A percentile compares a stretch with the other conserved stretches of the same genome.
phyloP scores from a whole-genome alignment of 1,284 basidiomycete genomes.

The Cystobasidiaceae sp. region DNA sequence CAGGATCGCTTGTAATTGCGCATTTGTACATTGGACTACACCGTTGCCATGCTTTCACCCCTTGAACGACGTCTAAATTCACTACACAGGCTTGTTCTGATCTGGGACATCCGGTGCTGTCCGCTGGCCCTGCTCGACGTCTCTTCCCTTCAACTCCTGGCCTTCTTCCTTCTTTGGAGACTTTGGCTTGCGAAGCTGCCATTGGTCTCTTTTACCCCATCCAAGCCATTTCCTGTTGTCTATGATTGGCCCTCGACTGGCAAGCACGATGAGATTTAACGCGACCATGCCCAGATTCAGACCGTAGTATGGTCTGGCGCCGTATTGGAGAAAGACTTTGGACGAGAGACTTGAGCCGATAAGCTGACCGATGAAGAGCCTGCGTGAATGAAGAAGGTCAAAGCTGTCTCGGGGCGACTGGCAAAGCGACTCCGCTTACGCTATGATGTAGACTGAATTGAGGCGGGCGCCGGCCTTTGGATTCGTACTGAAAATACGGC shows the following conservation, averaged over 20 bases:
- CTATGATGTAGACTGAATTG: constrained; percentile 60
- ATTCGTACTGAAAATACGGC: constrained; percentile 52
- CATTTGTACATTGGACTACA: no score
- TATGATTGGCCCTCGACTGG: constrained; percentile 6
- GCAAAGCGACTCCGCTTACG: constrained; percentile 40
- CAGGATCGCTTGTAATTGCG: no score
- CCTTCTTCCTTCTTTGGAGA: background rate
- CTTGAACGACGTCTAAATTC: no score
- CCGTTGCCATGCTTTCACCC: no score
- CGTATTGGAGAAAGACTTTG: constrained; percentile 12
- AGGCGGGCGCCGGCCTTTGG: constrained; percentile 57
- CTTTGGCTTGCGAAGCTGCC: constrained; percentile 13
- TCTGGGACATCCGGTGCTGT: background rate
- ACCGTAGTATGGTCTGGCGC: constrained; percentile 12
- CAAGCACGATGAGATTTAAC: background rate
- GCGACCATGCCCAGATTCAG: constrained; percentile 10
- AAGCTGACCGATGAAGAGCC: constrained; percentile 26
- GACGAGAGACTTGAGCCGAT: constrained; percentile 15
- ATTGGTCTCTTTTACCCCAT: constrained; percentile 23
- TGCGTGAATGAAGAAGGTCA: constrained; percentile 36
- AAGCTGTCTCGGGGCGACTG: constrained; percentile 47
- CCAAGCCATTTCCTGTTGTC: constrained; percentile 27
- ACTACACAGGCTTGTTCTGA: no score
- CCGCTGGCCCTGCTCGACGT: background rate
- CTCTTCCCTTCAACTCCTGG: background rate